Base-by-base conservation (phyloP, 495 filamentous ascomycete species). In the Saxispiralis lemnorum region DNA sequence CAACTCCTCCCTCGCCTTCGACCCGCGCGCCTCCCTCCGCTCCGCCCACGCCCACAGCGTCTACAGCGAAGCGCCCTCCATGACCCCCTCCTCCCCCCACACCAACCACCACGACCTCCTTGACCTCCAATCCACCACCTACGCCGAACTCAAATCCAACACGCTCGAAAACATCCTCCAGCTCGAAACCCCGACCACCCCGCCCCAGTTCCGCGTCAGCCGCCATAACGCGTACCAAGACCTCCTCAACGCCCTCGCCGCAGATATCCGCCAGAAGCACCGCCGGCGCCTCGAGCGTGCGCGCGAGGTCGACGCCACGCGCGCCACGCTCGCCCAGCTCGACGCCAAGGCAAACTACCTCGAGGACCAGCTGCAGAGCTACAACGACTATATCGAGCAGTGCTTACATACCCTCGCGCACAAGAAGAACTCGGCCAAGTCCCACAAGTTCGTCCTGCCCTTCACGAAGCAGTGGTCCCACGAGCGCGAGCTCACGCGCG, bases 381-480 rank as follows among this genome's bases (percentile, higher is more conserved):
- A 95, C 67, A 94, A 99, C 57, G 85, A 96, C 62, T 96, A 95
- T 58, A 93, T 99, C 54, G 89, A 99, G 66, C 87, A 95, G 59
- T 85, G 89, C 15, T 93, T 99, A 86, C 71, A 87, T 41, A 96
- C 92, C n/a, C 72, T 99, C 39, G 92, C 96, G 62, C 89, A 81
- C 60, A 94, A 93, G 64, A 93, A 94, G 61, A 87, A 84, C 50
- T 70, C 73, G 44, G 93, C 93, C 63, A 28, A 28, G 24, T 4
- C 5, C 24, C 92, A 89, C 56, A 72, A 81, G 39, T 92, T 94
- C 70, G 73, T 95, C 41, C 73, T 99, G 60, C 89, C 89, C 17
- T 99, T 99, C 61, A 93, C 92, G 28, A 93, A 93, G 52, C 89
- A 99, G 58, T 99, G 93, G 73, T 88, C 92, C 62, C 89, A 99